phyloP scores from a whole-genome alignment of 169 alveolate genomes.

The Plasmodium knowlesi region DNA sequence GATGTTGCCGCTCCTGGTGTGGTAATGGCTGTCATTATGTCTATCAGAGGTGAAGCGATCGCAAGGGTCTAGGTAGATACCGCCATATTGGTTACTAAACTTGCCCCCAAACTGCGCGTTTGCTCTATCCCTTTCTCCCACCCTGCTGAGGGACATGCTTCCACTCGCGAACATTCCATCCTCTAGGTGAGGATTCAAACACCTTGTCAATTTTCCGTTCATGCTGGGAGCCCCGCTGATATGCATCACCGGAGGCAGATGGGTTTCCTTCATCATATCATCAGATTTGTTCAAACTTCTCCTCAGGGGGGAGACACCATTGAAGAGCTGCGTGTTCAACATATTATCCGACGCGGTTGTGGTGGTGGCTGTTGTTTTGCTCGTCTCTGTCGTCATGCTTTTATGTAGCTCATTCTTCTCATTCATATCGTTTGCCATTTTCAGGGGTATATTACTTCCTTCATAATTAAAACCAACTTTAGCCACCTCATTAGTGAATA shows the following conservation, averaged over 20 bases:
- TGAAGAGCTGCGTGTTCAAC: conserved; percentile 17
- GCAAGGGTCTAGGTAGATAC: neutral
- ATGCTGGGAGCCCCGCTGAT: neutral
- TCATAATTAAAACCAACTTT: neutral
- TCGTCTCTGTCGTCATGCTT: conserved; percentile 44
- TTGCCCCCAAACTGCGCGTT: neutral
- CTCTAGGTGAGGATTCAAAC: neutral
- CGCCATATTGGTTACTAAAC: neutral
- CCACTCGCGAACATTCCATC: neutral
- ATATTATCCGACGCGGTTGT: conserved; percentile 34
- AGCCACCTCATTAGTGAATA: conserved; percentile 2
- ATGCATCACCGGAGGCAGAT: neutral
- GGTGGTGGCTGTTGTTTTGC: conserved; percentile 29
- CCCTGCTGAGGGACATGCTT: neutral
- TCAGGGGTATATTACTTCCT: neutral
- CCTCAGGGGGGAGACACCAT: neutral
- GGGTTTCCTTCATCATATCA: conserved; percentile 10
- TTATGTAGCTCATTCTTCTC: conserved; percentile 16
- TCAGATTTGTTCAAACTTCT: conserved; percentile 8
- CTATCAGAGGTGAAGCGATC: neutral
- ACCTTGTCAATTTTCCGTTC: neutral
- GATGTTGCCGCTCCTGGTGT: neutral
- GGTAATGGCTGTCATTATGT: neutral
- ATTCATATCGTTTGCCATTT: conserved; percentile 5
- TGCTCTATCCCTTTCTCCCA: neutral